Evolutionary conservation across 768 basidiomycete genomes (phyloP), one percentile per base, ranked within the genome.

Genomic region (Amanita fuliginea): DNA sequence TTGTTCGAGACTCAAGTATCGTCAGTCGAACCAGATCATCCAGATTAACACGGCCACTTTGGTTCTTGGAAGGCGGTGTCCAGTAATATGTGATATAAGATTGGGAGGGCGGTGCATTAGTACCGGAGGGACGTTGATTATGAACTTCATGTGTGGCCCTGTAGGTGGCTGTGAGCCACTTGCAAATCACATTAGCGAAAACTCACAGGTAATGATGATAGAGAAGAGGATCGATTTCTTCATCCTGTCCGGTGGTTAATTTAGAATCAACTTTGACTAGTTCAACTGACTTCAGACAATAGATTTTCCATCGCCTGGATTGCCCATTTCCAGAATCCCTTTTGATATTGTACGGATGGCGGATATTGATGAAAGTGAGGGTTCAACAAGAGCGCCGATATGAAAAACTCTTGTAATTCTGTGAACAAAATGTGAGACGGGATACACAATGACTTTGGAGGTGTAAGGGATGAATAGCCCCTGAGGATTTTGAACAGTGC

Each of bases 41-140:
- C 2, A 64, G 30, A 36, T 67, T 57, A 14, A 65, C 51, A 3
- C 28, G 6, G 6, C 44, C 40, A 45, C 14, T 47, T 30, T 22
- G 51, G 21, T 14, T n/a, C 19, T 9, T 46, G 3, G 39, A 54
- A 46, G 28, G 37, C 14, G 57, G 50, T 33, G 55, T 59, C 83
- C 83, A 87, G 52, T 80, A 78, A 59, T 86, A 72, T 1, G 86
- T 87, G 9, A 79, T 57, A 59, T 77, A 87, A 3, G 83, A 83
- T 34, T 72, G 72, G 2, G 68, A 53, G 10, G 81, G 81, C 14
- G 67, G 63, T 36, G 36, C 54, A 47, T 46, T 65, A 59, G 37
- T 52, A 51, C 10, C 56, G 56, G n/a, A 54, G 24, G 18, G 57
- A 54, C 11, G 58, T 46, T 45, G 21, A 36, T 36, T 37, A 36